Base-by-base conservation (phyloP, 495 filamentous ascomycete genomes). In the Penicilliopsis zonata region DNA sequence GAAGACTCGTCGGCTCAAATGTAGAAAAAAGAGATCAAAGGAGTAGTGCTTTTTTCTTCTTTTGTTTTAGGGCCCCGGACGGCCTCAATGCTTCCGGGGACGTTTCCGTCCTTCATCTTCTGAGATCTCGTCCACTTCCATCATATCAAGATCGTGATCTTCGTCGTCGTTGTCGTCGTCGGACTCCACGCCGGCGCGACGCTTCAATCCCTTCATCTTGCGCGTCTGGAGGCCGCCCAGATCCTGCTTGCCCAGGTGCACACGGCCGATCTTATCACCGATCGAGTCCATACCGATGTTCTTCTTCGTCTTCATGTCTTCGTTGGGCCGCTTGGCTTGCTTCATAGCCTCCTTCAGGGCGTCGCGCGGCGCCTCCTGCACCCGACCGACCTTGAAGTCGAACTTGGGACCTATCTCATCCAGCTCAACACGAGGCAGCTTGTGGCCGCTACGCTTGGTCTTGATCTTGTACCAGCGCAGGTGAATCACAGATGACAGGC, bases 141-240 rank as follows among this genome's bases (percentile, higher is more conserved):
- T 59, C 53, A 58, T 58, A 18, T 62, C 58, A 20, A 34, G 46
- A 28, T 51, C 47, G 17, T 54, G 49, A 8, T 53, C 55, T 25
- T 53, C 58, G 8, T 53, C 52, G 36, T 63, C 57, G 9, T 53
- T 53, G 23, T 53, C 58, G 8, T 53, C 52, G 36, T 63, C 57
- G n/a, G 55, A 61, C 30, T 69, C 71, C 19, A 60, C 65, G 2
- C 65, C 74, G 13, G 72, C 65, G 16, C 69, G 68, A 31, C 92
- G 67, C 72, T 96, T 96, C 41, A 98, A 56, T 36, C 90, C 90
- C 75, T 98, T 98, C 87, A 98, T 95, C 77, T 98, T 98, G 49
- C 90, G 73, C 28, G 85, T 94, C 73, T 96, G 90, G 57, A 98
- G 53, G 38, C 78, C 70, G 37, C 63, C 67, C 21, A 98, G 67